Conservation (phyloP, 345 rosid species). For the Gossypium anomalum region DNA sequence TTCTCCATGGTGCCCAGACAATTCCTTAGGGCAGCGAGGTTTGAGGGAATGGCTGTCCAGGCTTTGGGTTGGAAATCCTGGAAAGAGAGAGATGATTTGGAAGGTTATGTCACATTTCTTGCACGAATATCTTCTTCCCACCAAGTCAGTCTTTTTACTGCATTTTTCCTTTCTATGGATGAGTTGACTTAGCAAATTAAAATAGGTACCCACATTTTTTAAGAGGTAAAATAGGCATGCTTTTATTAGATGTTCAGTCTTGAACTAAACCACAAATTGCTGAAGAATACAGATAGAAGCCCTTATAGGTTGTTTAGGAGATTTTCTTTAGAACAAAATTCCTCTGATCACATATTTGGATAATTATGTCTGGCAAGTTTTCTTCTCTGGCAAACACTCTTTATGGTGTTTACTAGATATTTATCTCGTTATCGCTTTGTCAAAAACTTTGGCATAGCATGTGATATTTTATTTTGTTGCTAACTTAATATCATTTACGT, state of each 20-base stretch:
- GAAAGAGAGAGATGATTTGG: constrained; percentile 74
- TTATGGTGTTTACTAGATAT: not conserved
- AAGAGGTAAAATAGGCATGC: not conserved
- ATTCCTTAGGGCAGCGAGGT: constrained; percentile 87
- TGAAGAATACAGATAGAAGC: not conserved
- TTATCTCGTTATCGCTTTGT: constrained; percentile 6
- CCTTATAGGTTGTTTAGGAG: not conserved
- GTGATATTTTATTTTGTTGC: not conserved
- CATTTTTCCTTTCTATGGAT: not conserved
- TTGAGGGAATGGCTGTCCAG: constrained; percentile 86
- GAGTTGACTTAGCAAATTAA: not conserved
- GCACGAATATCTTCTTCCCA: not conserved
- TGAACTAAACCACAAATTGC: not conserved
- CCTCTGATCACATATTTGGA: not conserved
- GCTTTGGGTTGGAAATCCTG: constrained; percentile 82
- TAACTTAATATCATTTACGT: not conserved
- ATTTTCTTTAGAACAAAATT: not conserved
- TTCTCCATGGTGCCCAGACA: constrained; percentile 79
- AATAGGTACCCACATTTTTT: not conserved
- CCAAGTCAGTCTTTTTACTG: not conserved
- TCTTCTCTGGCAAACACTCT: not conserved
- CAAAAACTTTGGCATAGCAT: not conserved
- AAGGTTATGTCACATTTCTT: constrained; percentile 47
- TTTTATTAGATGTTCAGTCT: not conserved
- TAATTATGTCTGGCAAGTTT: not conserved